Conservation (phyloP, 768 basidiomycete genomes). For the Lactarius hengduanensis region DNA sequence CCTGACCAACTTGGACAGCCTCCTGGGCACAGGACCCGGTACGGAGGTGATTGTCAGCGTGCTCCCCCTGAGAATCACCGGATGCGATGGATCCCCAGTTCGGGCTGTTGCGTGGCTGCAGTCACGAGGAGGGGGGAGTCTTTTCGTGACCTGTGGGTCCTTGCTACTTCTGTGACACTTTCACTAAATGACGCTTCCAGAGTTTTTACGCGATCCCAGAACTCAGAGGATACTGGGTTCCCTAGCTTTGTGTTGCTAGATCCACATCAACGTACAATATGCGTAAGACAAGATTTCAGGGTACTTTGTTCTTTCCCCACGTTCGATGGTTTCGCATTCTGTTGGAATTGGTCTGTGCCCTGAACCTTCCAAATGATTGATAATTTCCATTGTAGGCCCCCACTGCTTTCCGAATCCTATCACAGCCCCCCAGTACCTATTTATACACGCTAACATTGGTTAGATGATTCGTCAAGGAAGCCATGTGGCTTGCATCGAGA, state of each 20-base stretch:
- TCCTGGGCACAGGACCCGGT: slow-evolving; percentile 13
- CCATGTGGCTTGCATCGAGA: slow-evolving; percentile 4
- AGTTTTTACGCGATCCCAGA: neutral
- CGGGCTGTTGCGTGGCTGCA: slow-evolving; percentile 32
- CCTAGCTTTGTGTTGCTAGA: neutral
- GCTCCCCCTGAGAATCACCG: slow-evolving; percentile 31
- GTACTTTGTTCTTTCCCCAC: neutral
- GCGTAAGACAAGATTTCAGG: neutral
- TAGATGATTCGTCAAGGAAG: neutral
- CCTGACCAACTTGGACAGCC: slow-evolving; percentile 30
- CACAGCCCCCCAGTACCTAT: slow-evolving; percentile 2
- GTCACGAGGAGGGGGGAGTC: neutral
- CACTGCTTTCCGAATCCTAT: neutral
- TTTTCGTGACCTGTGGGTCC: neutral
- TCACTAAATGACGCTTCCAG: neutral
- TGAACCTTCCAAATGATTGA: neutral
- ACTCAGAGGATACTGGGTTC: neutral
- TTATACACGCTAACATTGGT: neutral
- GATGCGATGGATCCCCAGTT: slow-evolving; percentile 34
- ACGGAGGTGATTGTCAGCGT: slow-evolving; percentile 29
- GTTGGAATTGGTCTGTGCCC: neutral
- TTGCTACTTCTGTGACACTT: neutral
- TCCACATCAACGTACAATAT: neutral
- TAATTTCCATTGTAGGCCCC: slow-evolving; percentile 11
- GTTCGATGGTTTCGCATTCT: neutral